Evolutionary conservation across 805 yeast species (phyloP), one percentile per base, ranked within the genome.

Genomic region (Pichia sporocuriosa): DNA sequence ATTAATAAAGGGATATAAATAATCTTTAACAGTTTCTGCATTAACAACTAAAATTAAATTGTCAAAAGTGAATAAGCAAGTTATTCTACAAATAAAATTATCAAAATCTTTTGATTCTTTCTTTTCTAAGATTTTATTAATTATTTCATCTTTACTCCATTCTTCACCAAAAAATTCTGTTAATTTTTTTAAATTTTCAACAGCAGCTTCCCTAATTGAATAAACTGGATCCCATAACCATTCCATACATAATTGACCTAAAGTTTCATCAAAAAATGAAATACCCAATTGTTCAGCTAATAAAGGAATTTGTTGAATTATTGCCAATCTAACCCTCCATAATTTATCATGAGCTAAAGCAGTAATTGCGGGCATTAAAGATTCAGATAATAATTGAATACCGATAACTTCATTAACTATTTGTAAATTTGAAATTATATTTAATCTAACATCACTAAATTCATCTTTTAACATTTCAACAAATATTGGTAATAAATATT

Each of bases 151-250:
- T 59, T 86, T 80, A 35, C 96, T 90, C 99, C 99, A 93, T 29
- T 79, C 79, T 28, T 89, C 80, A 25, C 97, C 98, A 65, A 93
- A 93, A 28, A 86, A 87, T 51, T 74, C 76, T 5, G 96, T 80
- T 54, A 93, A 70, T 52, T 82, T 80, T 51, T 75, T 80, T 52
- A 93, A 69, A 62, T 89, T 93, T 43, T 70, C 68, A 25, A 93
- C 95, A 1, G 97, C 97, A 9, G 98, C 98, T 51, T 87, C 94
- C 64, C 99, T 80, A 47, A 93, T 89, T 5, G 97, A 89, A 65
- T 78, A 93, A 30, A 93, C 98, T 4, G 89, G 84, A 66, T 93
- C 99, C 96, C 97, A 89, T 50, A 93, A 70, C 97, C 98, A 93
- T n/a, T 89, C 84, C 76, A 93, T 76, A 56, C 96, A 93, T 53